Evolutionary conservation across 192 early-diverging fungal species (phyloP), one percentile per base, ranked within the genome.

Genomic region (Coemansia biformis): DNA sequence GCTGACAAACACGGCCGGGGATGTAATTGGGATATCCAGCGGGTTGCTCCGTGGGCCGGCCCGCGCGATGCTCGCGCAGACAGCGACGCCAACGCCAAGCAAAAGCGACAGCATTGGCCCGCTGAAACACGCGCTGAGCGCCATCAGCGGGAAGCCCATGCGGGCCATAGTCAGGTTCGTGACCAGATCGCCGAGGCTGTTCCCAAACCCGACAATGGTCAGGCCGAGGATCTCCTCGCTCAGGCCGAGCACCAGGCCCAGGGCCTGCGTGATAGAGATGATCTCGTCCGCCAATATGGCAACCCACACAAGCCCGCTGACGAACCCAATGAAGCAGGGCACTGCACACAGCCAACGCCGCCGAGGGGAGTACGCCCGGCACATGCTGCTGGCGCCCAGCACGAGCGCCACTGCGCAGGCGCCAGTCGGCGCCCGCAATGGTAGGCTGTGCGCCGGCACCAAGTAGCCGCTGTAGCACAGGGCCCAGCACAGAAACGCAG

Each of bases 101-200:
- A 94, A 62, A 31, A 93, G 78, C 46, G 89, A 93, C 23, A 98
- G 63, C 81, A 98, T 84, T 14, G 95, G 95, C 12, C 86, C 80
- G 21, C 92, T 92, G 71, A 90, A 95, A 44, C 92, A 96, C 0
- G 95, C 95, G 18, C 86, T 86, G 34, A 98, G 80, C 1, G 93
- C 95, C 92, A 98, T 98, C 46, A 85, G 78, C 15, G 93, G 90
- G 54, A 79, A 92, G 2, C 93, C 92, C 86, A 90, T 86, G 48
- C 76, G 79, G 3, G 95, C 91, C 44, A 98, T 87, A 17, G 86
- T 87, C 16, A 92, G 71, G 58, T 98, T 94, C 10, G 95, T 92
- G 18, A 96, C 86, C 46, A 98, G 77, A 51, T 98, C 94, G 42
- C 88, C 88, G 18, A 91, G 62, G 48, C 86, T 86, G 57, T 89